A percentile compares a stretch with the other conserved stretches of the same genome.
Conservation (phyloP, 2,329 filamentous ascomycete genomes). For the Cercospora sp. region DNA sequence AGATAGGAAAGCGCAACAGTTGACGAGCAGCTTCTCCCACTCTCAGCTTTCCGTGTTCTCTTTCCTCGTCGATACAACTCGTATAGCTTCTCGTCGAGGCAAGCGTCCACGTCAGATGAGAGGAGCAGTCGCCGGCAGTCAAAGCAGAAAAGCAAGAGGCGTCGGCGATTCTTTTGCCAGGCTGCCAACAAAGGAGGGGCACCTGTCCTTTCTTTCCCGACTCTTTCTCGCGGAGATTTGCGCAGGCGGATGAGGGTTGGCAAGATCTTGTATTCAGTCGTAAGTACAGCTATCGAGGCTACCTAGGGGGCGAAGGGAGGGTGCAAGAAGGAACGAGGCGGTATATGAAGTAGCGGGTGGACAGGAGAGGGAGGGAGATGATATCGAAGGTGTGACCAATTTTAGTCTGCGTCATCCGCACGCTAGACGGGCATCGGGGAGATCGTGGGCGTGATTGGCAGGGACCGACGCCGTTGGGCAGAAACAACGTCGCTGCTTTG, state of each 20-base stretch:
- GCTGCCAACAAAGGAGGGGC: constrained; percentile 18
- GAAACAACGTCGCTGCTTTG: constrained; percentile 7
- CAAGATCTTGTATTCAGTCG: constrained; percentile 26
- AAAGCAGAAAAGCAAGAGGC: constrained; percentile 13
- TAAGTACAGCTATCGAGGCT: constrained; percentile 32
- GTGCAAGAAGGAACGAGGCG: constrained; percentile 18
- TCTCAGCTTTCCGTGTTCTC: constrained; percentile 16
- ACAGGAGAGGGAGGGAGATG: neutral
- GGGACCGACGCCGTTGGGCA: constrained; percentile 10
- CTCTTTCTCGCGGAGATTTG: constrained; percentile 5
- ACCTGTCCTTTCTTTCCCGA: constrained; percentile 21
- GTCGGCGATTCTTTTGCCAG: constrained; percentile 20
- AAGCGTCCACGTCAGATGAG: constrained; percentile 18
- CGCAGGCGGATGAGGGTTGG: neutral
- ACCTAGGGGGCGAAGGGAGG: constrained; percentile 26
- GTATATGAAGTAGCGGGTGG: constrained; percentile 14
- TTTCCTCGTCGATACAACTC: constrained; percentile 31
- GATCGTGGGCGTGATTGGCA: constrained; percentile 5
- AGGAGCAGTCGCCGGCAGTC: constrained; percentile 18
- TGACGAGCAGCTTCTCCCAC: constrained; percentile 16
- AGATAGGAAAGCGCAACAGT: constrained; percentile 14
- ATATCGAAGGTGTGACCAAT: constrained; percentile 16
- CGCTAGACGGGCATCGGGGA: constrained; percentile 9
- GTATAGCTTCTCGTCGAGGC: constrained; percentile 32
- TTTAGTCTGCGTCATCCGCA: constrained; percentile 14